Conservation (phyloP, 2,329 filamentous ascomycete species). For the Sclerotinia subarctica region DNA sequence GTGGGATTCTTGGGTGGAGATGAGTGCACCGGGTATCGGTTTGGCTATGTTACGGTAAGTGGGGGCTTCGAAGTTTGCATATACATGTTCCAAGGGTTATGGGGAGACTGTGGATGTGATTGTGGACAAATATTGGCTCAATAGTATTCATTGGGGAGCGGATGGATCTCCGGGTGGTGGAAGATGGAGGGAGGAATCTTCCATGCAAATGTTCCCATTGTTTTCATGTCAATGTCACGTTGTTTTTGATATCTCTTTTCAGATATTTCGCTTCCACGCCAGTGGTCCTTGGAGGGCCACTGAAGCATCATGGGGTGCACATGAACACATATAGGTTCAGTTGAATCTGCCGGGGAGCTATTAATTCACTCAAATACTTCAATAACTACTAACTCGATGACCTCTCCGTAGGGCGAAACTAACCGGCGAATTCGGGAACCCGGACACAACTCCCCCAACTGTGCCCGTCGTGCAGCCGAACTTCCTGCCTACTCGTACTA, state of each 20-base stretch:
- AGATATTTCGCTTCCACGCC: not conserved
- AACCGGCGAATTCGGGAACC: constrained; percentile 37
- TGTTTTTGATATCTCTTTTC: not conserved
- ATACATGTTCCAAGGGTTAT: not conserved
- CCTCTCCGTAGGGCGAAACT: constrained; percentile 18
- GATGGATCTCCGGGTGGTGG: not conserved
- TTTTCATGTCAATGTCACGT: not conserved
- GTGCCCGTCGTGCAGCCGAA: constrained; percentile 56
- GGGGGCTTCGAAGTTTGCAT: not conserved
- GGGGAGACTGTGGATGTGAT: not conserved
- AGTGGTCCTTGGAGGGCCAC: not conserved
- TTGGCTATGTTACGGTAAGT: constrained; percentile 42
- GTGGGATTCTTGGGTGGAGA: constrained; percentile 51
- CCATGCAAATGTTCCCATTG: not conserved
- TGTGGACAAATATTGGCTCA: not conserved
- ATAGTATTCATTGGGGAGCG: not conserved
- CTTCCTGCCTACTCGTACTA: constrained; percentile 54
- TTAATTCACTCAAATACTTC: not conserved
- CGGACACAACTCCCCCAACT: constrained; percentile 60
- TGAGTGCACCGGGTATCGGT: constrained; percentile 37
- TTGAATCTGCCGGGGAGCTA: not conserved
- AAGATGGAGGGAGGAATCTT: not conserved
- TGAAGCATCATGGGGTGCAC: not conserved
- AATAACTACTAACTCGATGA: not conserved
- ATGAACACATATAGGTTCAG: no score